Percentiles rank a stretch among this genome's conserved stretches.
These are phyloP conservation scores for Hypholoma fasciculare DNA, from an alignment of 768 basidiomycete species.

Conservation along the genomic window DNA sequence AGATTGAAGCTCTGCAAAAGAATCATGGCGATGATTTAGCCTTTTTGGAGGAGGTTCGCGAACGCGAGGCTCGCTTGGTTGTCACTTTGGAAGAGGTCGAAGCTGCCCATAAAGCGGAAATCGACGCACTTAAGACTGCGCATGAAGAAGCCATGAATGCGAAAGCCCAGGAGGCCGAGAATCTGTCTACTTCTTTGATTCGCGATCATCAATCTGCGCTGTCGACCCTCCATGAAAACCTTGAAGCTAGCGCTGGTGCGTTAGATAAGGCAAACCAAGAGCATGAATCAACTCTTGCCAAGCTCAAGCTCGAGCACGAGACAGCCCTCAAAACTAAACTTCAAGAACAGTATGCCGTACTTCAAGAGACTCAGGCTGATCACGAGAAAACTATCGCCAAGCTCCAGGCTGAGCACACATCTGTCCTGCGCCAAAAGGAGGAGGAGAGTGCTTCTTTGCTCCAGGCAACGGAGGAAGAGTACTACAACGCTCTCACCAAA, in stretches of 20 bases:
- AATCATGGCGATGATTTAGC: slow-evolving; percentile 55
- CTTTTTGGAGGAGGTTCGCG: slow-evolving; percentile 54
- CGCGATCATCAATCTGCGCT: slow-evolving; percentile 31
- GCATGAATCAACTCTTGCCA: slow-evolving; percentile 61
- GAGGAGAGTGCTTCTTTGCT: slow-evolving; percentile 56
- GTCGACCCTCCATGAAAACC: slow-evolving; percentile 39
- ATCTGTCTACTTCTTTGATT: slow-evolving; percentile 47
- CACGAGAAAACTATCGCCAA: slow-evolving; percentile 54
- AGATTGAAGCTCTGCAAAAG: slow-evolving; percentile 71
- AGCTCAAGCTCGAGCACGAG: slow-evolving; percentile 53
- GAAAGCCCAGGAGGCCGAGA: slow-evolving; percentile 42
- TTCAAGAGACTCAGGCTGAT: slow-evolving; percentile 49
- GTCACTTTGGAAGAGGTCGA: slow-evolving; percentile 52
- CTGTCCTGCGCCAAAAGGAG: slow-evolving; percentile 58
- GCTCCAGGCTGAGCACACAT: slow-evolving; percentile 52
- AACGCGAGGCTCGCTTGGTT: slow-evolving; percentile 57
- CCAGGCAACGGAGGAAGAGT: slow-evolving; percentile 76
- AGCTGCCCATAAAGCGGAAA: slow-evolving; percentile 44
- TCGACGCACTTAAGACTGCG: slow-evolving; percentile 50
- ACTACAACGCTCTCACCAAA: slow-evolving; percentile 78
- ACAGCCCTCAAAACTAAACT: slow-evolving; percentile 52
- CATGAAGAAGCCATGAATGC: slow-evolving; percentile 43
- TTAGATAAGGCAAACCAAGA: slow-evolving; percentile 53
- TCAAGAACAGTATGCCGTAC: slow-evolving; percentile 51
- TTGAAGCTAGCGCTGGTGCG: slow-evolving; percentile 39